These are phyloP conservation scores for Flueggea neowawraea DNA, from an alignment of 441 rosid genomes.

Conservation along the genomic window DNA sequence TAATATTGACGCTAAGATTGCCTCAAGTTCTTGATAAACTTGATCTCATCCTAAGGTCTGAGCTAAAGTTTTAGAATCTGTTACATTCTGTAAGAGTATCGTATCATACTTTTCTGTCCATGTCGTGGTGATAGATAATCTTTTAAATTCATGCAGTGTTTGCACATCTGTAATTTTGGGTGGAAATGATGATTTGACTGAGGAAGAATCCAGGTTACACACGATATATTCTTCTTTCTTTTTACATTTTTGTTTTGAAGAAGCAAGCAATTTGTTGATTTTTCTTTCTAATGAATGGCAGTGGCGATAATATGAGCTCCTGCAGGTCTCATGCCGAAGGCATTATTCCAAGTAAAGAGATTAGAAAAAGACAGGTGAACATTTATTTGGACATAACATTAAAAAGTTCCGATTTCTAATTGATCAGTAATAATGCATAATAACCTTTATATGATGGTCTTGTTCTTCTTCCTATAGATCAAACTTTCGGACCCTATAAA, in stretches of 20 bases:
- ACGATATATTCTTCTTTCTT: slow-evolving; percentile 2
- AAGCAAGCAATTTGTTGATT: not conserved
- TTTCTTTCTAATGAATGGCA: slow-evolving; percentile 24
- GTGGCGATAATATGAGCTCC: slow-evolving; percentile 64
- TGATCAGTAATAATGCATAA: too few relatives aligned
- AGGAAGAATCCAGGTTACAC: slow-evolving; percentile 82
- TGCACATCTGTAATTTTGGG: slow-evolving; percentile 91
- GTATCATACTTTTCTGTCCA: not conserved
- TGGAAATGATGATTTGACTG: slow-evolving; percentile 65
- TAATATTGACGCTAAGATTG: slow-evolving; percentile 80
- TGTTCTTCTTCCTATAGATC: slow-evolving; percentile 41
- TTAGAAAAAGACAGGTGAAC: slow-evolving; percentile 80
- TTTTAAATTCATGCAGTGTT: slow-evolving; percentile 36
- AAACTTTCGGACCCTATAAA: slow-evolving; percentile 78
- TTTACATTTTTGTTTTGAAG: not conserved
- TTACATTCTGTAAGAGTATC: slow-evolving; percentile 5
- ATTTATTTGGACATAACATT: too few relatives aligned
- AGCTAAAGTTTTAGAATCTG: slow-evolving; percentile 9
- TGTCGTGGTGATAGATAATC: not conserved
- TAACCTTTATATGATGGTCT: not conserved
- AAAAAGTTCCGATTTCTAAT: too few relatives aligned
- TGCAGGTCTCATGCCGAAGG: slow-evolving; percentile 61
- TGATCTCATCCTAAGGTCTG: slow-evolving; percentile 88
- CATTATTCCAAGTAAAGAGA: slow-evolving; percentile 71
- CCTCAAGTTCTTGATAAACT: slow-evolving; percentile 96